phyloP scores from a whole-genome alignment of 441 rosid species.

The Pelargonium cotyledonis region DNA sequence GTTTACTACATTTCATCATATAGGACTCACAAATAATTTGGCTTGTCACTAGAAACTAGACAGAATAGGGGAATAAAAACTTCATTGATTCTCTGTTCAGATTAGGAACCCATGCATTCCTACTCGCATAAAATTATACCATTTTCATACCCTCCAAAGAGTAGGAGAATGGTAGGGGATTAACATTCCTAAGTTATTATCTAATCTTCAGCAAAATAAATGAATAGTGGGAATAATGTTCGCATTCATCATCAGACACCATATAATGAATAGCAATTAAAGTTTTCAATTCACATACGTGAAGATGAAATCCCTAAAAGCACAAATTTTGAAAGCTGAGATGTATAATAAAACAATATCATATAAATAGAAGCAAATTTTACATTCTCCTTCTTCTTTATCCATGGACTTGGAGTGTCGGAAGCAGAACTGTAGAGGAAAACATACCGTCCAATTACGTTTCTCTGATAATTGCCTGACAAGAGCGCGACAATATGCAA shows the following conservation, averaged over 20 bases:
- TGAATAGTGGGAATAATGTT: too few species aligned
- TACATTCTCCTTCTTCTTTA: background rate
- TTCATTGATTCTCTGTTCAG: background rate
- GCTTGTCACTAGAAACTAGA: too few species aligned
- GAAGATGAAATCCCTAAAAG: background rate
- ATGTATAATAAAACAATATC: background rate
- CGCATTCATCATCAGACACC: too few species aligned
- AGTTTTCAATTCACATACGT: background rate
- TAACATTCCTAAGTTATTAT: background rate
- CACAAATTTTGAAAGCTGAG: background rate
- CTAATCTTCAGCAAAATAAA: background rate
- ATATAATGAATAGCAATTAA: too few species aligned
- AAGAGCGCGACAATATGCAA: background rate
- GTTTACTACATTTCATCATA: too few species aligned
- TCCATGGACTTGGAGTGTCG: background rate
- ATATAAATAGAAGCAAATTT: background rate
- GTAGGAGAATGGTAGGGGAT: background rate
- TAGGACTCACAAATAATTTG: too few species aligned
- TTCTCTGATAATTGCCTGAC: slow-evolving; percentile 1
- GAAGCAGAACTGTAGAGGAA: background rate
- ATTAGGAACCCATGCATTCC: background rate
- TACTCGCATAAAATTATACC: background rate
- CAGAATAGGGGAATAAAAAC: too few species aligned
- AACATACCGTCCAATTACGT: background rate
- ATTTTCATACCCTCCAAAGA: background rate